phyloP scores from a whole-genome alignment of 305 asterid genomes.

The Fraxinus ornus region DNA sequence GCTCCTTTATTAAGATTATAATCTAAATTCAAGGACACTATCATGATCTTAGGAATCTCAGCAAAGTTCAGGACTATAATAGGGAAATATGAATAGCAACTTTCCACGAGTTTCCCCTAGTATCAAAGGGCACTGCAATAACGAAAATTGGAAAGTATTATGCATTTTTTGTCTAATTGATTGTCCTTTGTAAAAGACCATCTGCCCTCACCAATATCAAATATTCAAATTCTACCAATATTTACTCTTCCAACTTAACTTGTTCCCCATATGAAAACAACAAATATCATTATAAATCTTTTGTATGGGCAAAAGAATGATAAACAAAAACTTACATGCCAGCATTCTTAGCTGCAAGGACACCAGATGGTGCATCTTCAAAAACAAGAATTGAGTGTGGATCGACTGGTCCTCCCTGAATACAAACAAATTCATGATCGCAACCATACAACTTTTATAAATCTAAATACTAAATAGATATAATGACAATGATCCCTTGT shows the following conservation, averaged over 20 bases:
- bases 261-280: background rate
- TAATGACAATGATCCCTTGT: background rate
- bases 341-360: constrained; percentile 89
- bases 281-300: background rate
- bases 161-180: background rate
- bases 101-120: background rate
- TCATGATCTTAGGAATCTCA: background rate
- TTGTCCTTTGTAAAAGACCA: background rate
- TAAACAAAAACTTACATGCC: constrained; percentile 63
- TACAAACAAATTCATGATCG: constrained; percentile 21
- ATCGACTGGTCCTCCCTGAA: constrained; percentile 68
- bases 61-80: background rate
- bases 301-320: background rate
- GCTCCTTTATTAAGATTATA: background rate
- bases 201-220: constrained; percentile 5
- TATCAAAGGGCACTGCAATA: background rate
- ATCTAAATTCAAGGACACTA: background rate
- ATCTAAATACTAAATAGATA: background rate
- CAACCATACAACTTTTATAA: background rate
- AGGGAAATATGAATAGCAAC: background rate
- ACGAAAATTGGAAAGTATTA: background rate
- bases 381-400: constrained; percentile 71
- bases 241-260: background rate
- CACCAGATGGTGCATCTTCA: constrained; percentile 95
- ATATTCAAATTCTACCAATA: background rate